Evolutionary conservation across 805 yeast species (phyloP).

Genomic region (Yarrowia yakushimensis): DNA sequence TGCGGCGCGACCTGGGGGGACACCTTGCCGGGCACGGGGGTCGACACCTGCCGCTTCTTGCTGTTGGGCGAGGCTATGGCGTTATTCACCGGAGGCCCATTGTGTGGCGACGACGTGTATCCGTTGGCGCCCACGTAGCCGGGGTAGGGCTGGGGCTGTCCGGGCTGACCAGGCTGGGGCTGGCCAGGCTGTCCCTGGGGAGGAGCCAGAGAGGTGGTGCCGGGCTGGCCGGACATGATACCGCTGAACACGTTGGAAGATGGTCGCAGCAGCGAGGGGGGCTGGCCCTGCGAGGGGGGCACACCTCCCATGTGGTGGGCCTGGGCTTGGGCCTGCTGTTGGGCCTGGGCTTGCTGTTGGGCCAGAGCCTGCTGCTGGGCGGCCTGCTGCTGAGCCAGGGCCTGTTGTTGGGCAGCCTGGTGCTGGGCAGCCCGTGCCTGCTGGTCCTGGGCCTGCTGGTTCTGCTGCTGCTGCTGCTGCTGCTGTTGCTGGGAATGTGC

Average conservation of each 20-base stretch:
- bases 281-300: conserved; percentile 30
- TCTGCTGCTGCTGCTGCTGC: conserved; percentile 29
- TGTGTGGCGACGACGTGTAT: conserved; percentile 21
- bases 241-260: conserved; percentile 35
- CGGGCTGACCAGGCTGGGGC: conserved; percentile 28
- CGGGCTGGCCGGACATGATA: conserved; percentile 37
- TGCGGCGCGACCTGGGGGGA: conserved; percentile 19
- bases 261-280: conserved; percentile 36
- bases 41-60: conserved; percentile 24
- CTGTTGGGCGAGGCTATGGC: conserved; percentile 26
- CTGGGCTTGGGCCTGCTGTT: conserved; percentile 18
- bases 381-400: conserved; percentile 30
- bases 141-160: conserved; percentile 30
- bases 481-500: conserved; percentile 37
- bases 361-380: conserved; percentile 29
- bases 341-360: conserved; percentile 26
- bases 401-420: conserved; percentile 36
- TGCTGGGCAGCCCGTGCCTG: conserved; percentile 39
- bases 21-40: conserved; percentile 23
- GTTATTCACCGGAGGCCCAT: conserved; percentile 28
- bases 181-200: conserved; percentile 27
- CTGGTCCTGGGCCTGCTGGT: conserved; percentile 32
- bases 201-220: conserved; percentile 25
- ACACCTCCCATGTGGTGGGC: conserved; percentile 30
- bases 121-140: conserved; percentile 26